Percentiles rank a stretch among this genome's conserved stretches.
Conservation (phyloP, 257 asterid species). For the Pogostemon cablin region DNA sequence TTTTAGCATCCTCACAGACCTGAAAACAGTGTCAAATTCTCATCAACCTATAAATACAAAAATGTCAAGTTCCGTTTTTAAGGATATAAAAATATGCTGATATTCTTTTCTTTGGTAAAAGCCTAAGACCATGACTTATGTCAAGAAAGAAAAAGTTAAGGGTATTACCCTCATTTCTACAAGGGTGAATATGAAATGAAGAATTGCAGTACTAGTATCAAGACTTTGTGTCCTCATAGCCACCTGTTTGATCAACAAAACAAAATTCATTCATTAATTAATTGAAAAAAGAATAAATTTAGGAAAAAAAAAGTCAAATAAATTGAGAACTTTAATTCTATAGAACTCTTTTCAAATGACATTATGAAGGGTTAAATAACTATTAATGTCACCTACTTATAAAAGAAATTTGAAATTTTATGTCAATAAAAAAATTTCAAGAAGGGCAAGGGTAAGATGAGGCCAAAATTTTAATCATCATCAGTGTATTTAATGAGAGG, state of each 20-base stretch:
- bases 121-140: neutral
- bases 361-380: neutral
- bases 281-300: conserved; percentile 6
- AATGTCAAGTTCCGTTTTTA: neutral
- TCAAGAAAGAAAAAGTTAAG: conserved; percentile 1
- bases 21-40: conserved; percentile 45
- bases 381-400: neutral
- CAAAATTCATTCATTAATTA: conserved; percentile 7
- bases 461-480: conserved; percentile 10
- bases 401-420: conserved; percentile 8
- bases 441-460: neutral
- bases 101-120: neutral
- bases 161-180: conserved; percentile 80
- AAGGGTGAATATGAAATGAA: conserved; percentile 87
- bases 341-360: neutral
- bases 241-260: conserved; percentile 64
- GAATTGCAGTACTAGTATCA: conserved; percentile 81
- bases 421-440: neutral
- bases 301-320: neutral
- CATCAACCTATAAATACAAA: conserved; percentile 60
- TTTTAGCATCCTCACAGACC: conserved; percentile 94
- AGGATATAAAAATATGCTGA: conserved; percentile 10
- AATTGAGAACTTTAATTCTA: neutral
- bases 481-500: conserved; percentile 23
- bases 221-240: conserved; percentile 82